Base-by-base conservation (phyloP, 163 green algal genomes). In the Volvox carteri region DNA sequence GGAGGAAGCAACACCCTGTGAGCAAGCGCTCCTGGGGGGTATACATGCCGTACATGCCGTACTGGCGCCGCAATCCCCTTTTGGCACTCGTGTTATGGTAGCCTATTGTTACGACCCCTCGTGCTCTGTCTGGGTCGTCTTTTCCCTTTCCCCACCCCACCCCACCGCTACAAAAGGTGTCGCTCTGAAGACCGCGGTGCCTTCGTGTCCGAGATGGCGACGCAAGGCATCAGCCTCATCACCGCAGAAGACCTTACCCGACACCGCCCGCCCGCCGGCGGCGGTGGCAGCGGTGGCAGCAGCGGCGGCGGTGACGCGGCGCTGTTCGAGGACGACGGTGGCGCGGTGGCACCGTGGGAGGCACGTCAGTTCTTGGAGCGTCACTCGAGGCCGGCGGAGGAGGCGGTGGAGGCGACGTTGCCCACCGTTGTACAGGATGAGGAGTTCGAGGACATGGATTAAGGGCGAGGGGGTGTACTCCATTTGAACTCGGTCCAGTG, bases 391-490 rank as follows among this genome's bases (percentile, higher is more conserved):
- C 5, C 37, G 41, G 78, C 41, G 60, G 78, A 39, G 41, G 78
- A 16, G 58, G 78, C 30, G 81, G 81, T 79, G 46, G 58, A 58
- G 81, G 67, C 65, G 28, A 72, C 67, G 18, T 33, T 79, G 46
- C 46, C 65, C 21, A 33, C 65, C 3, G 81, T 80, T 33, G 33
- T 79, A 33, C 28, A 39, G 30, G 81, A 87, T 12, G 62, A 87
- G 33, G 81, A 79, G 33, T 87, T 87, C 21, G 81, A 87, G 4
- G 81, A 87, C 46, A 87, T 87, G 81, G 81, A 87, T 23, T 87
- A 65, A 87, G 44, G n/a, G 48, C 3, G 58, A 33, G 58, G 48
- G 48, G 48, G 12, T 58, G 14, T n/a, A n/a, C n/a, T n/a, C n/a
- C n/a, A n/a, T n/a, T n/a, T n/a, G n/a, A n/a, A n/a, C n/a, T n/a